A percentile compares a stretch with the other conserved stretches of the same genome.
phyloP scores from a whole-genome alignment of 2,329 filamentous ascomycete species.

The Colletotrichum noveboracense region DNA sequence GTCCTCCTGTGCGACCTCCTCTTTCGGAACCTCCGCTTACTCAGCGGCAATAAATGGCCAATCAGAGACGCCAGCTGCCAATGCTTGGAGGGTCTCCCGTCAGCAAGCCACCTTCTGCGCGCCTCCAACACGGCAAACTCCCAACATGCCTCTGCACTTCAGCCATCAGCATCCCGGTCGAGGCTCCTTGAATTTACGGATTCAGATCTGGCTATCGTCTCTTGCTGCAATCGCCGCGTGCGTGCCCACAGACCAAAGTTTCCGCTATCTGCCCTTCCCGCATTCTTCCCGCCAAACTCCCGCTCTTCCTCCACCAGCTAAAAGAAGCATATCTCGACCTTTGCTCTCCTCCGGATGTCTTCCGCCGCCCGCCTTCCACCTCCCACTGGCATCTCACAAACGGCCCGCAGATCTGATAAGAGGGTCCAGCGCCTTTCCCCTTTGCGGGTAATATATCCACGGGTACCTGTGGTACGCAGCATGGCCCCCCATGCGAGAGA shows the following conservation, averaged over 20 bases:
- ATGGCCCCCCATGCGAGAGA: not conserved
- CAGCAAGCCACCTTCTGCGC: not conserved
- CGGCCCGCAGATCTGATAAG: not conserved
- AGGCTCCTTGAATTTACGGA: not conserved
- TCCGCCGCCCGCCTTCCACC: not conserved
- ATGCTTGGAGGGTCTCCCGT: not conserved
- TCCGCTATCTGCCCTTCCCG: not conserved
- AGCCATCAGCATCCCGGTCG: not conserved
- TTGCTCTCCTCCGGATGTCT: not conserved
- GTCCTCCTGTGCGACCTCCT: not conserved
- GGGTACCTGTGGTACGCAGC: not conserved
- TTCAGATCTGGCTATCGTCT: not conserved
- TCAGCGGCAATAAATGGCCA: not conserved
- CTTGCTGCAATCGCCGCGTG: not conserved
- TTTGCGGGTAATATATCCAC: not conserved
- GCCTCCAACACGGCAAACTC: not conserved
- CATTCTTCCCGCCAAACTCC: not conserved
- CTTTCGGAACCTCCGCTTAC: not conserved
- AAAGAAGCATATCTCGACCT: constrained; percentile 9
- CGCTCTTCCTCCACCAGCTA: not conserved
- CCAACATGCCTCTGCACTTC: not conserved
- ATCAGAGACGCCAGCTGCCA: not conserved
- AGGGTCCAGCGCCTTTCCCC: not conserved
- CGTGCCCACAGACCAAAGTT: not conserved
- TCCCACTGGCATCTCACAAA: not conserved